phyloP scores from a whole-genome alignment of 176 grass and related monocot species.

The Puccinellia tenuiflora region DNA sequence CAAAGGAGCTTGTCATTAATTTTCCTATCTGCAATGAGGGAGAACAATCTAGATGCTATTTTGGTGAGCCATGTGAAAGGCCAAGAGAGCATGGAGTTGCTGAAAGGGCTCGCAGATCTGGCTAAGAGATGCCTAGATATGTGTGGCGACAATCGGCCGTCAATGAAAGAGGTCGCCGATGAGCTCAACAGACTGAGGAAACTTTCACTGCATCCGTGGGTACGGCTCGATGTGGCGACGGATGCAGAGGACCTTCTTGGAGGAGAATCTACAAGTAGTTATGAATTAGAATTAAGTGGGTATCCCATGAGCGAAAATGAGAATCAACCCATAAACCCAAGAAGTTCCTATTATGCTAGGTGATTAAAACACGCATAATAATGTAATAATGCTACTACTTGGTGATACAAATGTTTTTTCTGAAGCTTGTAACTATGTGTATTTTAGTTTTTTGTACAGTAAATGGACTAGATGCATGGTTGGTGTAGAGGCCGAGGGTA shows the following conservation, averaged over 20 bases:
- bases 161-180: conserved; percentile 20
- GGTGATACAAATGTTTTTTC: neutral
- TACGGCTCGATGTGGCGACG: neutral
- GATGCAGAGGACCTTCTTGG: neutral
- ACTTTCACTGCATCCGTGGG: conserved; percentile 25
- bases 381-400: neutral
- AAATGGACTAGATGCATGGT: too few relatives aligned
- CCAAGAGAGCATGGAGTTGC: conserved; percentile 17
- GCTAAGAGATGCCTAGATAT: conserved; percentile 31
- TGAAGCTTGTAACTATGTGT: neutral
- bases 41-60: conserved; percentile 7
- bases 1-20: neutral
- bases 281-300: neutral
- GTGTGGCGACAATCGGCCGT: conserved; percentile 21
- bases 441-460: neutral
- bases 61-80: conserved; percentile 7
- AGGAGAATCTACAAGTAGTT: neutral
- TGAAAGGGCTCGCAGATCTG: conserved; percentile 13
- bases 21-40: conserved; percentile 23
- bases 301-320: neutral
- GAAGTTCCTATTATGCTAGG: conserved; percentile 23
- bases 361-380: neutral
- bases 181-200: conserved; percentile 23
- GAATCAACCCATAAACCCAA: conserved; percentile 26
- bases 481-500: too few relatives aligned